Conservation (phyloP, 148 eudicot species). For the Euryodendron excelsum region DNA sequence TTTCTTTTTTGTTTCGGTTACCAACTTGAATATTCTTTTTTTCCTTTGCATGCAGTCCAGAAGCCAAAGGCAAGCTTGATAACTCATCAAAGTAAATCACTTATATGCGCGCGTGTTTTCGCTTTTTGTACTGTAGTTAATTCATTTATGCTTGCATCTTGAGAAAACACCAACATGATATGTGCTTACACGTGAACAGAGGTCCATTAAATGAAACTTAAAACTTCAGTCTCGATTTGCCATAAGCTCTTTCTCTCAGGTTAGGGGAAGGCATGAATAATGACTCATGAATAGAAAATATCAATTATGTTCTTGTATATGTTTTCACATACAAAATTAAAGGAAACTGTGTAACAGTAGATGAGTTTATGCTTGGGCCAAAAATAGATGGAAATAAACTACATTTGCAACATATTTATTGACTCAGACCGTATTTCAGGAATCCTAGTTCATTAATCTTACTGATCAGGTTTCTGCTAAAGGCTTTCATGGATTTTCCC, state of each 20-base stretch:
- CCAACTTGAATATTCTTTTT: background rate
- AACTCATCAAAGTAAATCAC: background rate
- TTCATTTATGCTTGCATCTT: too few relatives aligned
- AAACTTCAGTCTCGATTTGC: background rate
- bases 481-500: too few relatives aligned
- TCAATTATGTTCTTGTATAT: background rate
- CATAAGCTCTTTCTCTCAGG: background rate
- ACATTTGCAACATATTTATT: too few relatives aligned
- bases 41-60: background rate
- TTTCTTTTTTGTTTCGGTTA: background rate
- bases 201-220: background rate
- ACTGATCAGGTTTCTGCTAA: too few relatives aligned
- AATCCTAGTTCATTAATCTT: too few relatives aligned
- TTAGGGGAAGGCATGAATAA: background rate
- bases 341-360: too few relatives aligned
- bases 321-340: background rate
- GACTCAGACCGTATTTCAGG: too few relatives aligned
- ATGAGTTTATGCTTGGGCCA: background rate
- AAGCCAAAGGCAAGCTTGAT: constrained; percentile 3
- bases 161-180: background rate
- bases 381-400: background rate
- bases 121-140: background rate
- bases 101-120: background rate
- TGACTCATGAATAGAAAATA: background rate
- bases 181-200: too few relatives aligned